Base-by-base conservation (phyloP, 164 flowering plant genomes). In the Magnolia kwangsiensis region DNA sequence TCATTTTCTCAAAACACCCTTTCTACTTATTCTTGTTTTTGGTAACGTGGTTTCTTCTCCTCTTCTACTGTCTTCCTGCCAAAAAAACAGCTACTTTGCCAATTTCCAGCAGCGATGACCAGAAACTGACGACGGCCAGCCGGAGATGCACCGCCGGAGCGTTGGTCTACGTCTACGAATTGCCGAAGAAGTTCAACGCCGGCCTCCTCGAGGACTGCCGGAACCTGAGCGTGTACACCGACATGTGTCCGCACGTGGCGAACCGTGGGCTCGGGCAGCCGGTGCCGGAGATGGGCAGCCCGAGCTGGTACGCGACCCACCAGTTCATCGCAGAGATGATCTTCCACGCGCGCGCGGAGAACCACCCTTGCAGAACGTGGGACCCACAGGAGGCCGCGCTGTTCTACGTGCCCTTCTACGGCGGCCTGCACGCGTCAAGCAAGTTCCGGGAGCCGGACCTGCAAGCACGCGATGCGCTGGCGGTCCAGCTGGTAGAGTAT, bases 241-340 rank as follows among this genome's bases (percentile, higher is more conserved):
- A 86, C 83, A 87, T 87, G 89, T 87, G 91, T 75, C 89, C 89
- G 1, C 86, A 87, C 78, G 88, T 88, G 21, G 82, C 87, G 1
- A 87, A 87, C 74, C 71, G 78, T 55, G 91, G 91, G 5, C 86
- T 89, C 8, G 92, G 91, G 21, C 89, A 78, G 76, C 84, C 87
- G 0, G 66, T 85, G 14, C 1, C 51, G n/a, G 18, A 29, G 23
- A 65, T 69, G 61, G 69, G 73, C 50, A 14, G 50, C 19, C 55
- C 51, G n/a, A 74, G 77, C 59, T 88, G 89, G 91, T 85, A 74
- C 83, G 82, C 85, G 31, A 87, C 91, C 18, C 85, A 88, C 81
- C 91, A 88, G 76, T 87, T 84, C 84, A 80, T 85, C 58, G 89
- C 84, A 9, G 91, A 88, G 85, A 83, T 87, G 87, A 84, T 88